phyloP scores from a whole-genome alignment of 2,329 filamentous ascomycete species.

The Clonostachys byssicola region DNA sequence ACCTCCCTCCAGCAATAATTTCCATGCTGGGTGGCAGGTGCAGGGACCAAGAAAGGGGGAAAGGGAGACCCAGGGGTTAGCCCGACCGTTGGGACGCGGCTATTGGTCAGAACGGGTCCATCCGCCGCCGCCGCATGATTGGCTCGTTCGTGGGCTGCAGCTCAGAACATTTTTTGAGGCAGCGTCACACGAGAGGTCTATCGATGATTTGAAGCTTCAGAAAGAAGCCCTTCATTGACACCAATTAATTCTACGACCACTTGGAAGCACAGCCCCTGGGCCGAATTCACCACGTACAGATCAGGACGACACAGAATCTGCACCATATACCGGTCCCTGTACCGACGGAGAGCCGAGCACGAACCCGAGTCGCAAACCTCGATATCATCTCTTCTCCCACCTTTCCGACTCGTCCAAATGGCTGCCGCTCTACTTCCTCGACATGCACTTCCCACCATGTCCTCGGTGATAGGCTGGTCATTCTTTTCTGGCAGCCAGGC shows the following conservation, averaged over 20 bases:
- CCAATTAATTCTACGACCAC: too few species aligned
- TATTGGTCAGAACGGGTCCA: constrained; percentile 4
- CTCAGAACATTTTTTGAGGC: constrained; percentile 18
- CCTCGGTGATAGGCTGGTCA: constrained; percentile 35
- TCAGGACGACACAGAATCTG: too few species aligned
- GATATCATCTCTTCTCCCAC: background rate
- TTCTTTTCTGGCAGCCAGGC: constrained; percentile 39
- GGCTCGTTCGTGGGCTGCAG: background rate
- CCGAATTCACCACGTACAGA: too few species aligned
- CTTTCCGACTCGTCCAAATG: constrained; percentile 36
- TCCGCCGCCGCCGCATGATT: constrained; percentile 1
- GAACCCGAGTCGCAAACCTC: too few species aligned
- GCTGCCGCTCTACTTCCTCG: constrained; percentile 50
- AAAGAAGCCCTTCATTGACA: too few species aligned
- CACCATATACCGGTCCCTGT: too few species aligned
- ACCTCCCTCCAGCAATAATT: constrained; percentile 43
- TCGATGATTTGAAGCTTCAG: too few species aligned
- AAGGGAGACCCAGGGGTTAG: constrained; percentile 19
- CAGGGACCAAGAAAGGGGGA: constrained; percentile 38
- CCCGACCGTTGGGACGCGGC: constrained; percentile 12
- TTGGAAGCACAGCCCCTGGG: too few species aligned
- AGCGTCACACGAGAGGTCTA: too few species aligned
- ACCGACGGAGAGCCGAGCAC: too few species aligned
- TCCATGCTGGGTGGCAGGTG: constrained; percentile 31
- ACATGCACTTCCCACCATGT: constrained; percentile 35